Evolutionary conservation across 2,329 filamentous ascomycete genomes (phyloP), one percentile per base, ranked within the genome.

Genomic region (Ophiostoma tasmaniense): DNA sequence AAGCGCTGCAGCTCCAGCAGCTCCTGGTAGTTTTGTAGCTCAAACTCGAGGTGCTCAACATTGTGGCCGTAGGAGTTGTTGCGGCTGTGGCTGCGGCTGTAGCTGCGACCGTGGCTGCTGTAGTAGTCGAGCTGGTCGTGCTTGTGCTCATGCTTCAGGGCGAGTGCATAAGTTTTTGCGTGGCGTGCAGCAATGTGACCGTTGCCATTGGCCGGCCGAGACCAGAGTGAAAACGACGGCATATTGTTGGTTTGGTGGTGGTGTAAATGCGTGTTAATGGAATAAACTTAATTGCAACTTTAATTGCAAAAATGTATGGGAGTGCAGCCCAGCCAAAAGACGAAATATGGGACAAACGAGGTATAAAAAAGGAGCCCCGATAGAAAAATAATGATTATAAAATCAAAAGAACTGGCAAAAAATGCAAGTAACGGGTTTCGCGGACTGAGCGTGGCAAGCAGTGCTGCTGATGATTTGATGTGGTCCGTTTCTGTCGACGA

Each of bases 21-120:
- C 64, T 65, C 64, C 64, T 39, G 62, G 62, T 65, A 65, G 37
- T 65, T 65, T 39, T 65, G 62, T 35, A 39, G 33, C 62, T 65
- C 62, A 65, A 65, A 39, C n/a, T 65, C 62, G 13, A 65, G 35
- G n/a, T 39, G n/a, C 62, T 65, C 62, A 11, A 35, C 61, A 30
- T 37, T 64, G 61, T 37, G 30, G 33, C 35, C 35, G 13, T 35
- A 37, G 17, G 62, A 35, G 33, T 35, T 64, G 37, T 22, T 45
- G 22, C n/a, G 64, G 20, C 33, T 37, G 64, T 45, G 35, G 62
- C 62, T 64, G 33, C 17, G 42, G 42, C 61, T 64, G 61, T 25
- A 22, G 30, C 30, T 35, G 28, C 33, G 33, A 35, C 33, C 35
- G 20, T 39, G 20, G 20, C 33, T 65, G 22, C 33, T 42, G 37